Conservation (phyloP, 805 yeast species). For the Metschnikowia vanudenii region DNA sequence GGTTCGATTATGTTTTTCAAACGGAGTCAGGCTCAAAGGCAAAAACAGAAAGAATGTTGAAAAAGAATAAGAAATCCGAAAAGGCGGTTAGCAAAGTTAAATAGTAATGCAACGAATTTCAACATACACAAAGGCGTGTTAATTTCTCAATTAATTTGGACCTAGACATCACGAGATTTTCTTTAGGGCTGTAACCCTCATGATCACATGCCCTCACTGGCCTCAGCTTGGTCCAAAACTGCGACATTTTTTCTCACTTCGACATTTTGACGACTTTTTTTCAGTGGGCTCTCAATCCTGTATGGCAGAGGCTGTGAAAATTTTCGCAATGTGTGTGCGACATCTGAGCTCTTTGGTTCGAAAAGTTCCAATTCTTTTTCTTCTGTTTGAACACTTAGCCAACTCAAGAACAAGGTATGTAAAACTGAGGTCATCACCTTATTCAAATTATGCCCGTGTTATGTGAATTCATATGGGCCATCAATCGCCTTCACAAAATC, state of each 20-base stretch:
- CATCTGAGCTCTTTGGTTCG: slow-evolving; percentile 11
- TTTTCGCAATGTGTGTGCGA: slow-evolving; percentile 20
- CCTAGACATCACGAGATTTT: background rate
- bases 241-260: slow-evolving; percentile 13
- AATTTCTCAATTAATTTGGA: background rate
- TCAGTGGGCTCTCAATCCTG: slow-evolving; percentile 3
- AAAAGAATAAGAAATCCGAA: slow-evolving; percentile 44
- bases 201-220: background rate
- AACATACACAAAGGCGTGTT: too few species aligned
- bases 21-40: slow-evolving; percentile 59
- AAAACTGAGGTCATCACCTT: background rate
- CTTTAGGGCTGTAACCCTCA: slow-evolving; percentile 9
- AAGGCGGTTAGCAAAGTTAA: slow-evolving; percentile 23
- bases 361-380: slow-evolving; percentile 10
- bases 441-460: too few species aligned
- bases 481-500: too few species aligned
- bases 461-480: too few species aligned
- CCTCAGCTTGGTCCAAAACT: background rate
- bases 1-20: slow-evolving; percentile 53
- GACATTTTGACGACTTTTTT: slow-evolving; percentile 3
- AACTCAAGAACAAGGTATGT: slow-evolving; percentile 19
- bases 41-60: slow-evolving; percentile 46
- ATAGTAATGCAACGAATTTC: slow-evolving; percentile 2
- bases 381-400: slow-evolving; percentile 19
- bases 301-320: slow-evolving; percentile 16